Base-by-base conservation (phyloP, 2,329 filamentous ascomycete genomes). In the Claviceps purpurea region DNA sequence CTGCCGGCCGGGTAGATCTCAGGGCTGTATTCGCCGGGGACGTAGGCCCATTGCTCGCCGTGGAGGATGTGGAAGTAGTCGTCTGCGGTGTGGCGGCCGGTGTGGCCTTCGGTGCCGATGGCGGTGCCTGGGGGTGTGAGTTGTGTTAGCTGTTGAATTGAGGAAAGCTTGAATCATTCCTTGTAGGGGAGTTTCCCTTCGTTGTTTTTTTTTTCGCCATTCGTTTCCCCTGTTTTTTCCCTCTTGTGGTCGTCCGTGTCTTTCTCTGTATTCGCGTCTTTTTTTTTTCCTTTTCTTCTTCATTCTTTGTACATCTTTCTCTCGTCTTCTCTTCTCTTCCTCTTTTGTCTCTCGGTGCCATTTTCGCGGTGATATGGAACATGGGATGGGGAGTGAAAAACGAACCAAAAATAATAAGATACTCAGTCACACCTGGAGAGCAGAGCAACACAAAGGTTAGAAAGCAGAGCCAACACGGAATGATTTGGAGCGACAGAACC, bases 11-110 rank as follows among this genome's bases (percentile, higher is more conserved):
- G 74, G 71, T 89, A 91, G 56, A 86, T 70, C 68, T 88, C 84
- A 38, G 82, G 72, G 65, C 78, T 74, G 67, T 81, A 87, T 57
- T 73, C 65, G 58, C 84, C 84, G 2, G 83, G 79, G 4, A 79
- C 75, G 73, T 89, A 90, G 57, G 88, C 85, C 61, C 80, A 75
- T 70, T 95, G 83, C 60, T 82, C 81, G 60, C 89, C 89, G 38
- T 74, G 74, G 37, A 95, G 76, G 74, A 95, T 95, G 75, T 90
- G 81, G 76, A 95, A 95, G 76, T 93, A 95, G 74, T 95, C 89
- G 70, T 95, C 87, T 16, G 89, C 89, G 13, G 88, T 91, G 76
- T 95, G 89, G 49, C 89, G 85, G 57, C 89, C 89, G 1, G 81
- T 81, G 75, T 95, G 89, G 56, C 89, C 89, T 70, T 94, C 89